Conservation (phyloP, 768 basidiomycete species). For the Tricholoma sp. region DNA sequence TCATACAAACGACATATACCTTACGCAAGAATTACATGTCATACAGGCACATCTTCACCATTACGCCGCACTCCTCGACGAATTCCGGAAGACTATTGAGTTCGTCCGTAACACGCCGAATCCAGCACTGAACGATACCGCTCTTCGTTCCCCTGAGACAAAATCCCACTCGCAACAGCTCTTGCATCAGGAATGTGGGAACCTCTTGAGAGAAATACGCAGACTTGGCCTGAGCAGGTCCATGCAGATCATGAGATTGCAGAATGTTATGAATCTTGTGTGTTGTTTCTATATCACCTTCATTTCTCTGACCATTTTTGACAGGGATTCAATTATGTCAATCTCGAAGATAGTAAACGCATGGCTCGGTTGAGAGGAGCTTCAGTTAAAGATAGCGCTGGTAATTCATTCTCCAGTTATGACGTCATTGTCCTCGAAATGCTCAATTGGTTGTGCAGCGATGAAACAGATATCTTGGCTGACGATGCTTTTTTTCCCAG, state of each 20-base stretch:
- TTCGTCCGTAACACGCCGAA: constrained; percentile 47
- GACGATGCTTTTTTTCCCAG: constrained; percentile 59
- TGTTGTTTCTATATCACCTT: not conserved
- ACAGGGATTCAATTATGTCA: constrained; percentile 44
- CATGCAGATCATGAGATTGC: constrained; percentile 40
- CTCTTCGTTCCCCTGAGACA: constrained; percentile 8
- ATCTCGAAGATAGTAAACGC: constrained; percentile 40
- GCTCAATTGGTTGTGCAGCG: constrained; percentile 18
- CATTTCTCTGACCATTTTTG: not conserved
- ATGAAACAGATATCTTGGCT: constrained; percentile 54
- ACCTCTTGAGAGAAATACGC: constrained; percentile 44
- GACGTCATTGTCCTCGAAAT: not conserved
- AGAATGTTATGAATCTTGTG: constrained; percentile 49
- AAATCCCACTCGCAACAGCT: constrained; percentile 15
- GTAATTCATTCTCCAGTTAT: constrained; percentile 14
- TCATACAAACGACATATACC: constrained; percentile 29
- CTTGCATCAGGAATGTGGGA: constrained; percentile 40
- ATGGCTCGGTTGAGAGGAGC: constrained; percentile 38
- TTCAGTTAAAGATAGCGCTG: constrained; percentile 37
- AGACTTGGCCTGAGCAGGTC: constrained; percentile 36
- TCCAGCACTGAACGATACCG: constrained; percentile 34
- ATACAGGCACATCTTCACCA: constrained; percentile 56
- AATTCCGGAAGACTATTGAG: constrained; percentile 46
- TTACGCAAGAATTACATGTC: constrained; percentile 51
- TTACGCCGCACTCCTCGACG: constrained; percentile 46